Base-by-base conservation (phyloP, 192 early-diverging fungal species). In the Nowakowskiella sp. region DNA sequence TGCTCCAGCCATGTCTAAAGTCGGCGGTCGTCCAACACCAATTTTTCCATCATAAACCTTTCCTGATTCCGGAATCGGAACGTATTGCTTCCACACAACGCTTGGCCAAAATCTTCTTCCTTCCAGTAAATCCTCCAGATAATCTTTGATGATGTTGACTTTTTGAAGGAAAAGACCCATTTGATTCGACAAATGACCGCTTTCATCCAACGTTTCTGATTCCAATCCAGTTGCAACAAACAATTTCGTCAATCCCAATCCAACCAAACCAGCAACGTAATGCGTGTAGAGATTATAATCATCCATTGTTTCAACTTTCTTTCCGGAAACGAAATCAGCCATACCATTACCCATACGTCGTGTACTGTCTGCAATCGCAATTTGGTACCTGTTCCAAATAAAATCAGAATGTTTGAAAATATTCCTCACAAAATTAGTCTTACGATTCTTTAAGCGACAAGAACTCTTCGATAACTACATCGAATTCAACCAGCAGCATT, bases 101-200 rank as follows among this genome's bases (percentile, higher is more conserved):
- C 85, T 80, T 31, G 96, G 96, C 96, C 96, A 99, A 77, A 97
- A 99, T 49, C 81, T 76, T 47, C 96, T 72, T 1, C 87, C 87
- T 33, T 97, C 90, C 13, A 80, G 62, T 45, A 92, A 58, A 57
- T 99, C 96, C 58, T 93, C 90, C 56, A 86, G 67, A 60, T 86
- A 96, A 67, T 99, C 96, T 29, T 95, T 90, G 28, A 88, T 85
- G 46, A 99, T 99, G 65, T 99, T 99, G 31, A 86, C 85, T 76
- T 97, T 97, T 81, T 99, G 96, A 58, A 99, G 72, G 67, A 99
- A 97, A 46, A 90, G 74, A 27, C 96, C 96, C 93, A 99, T 97
- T 31, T 85, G 82, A 68, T 97, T 94, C 55, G 93, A 64, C 29
- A 76, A 49, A 24, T 60, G 39, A 22, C 49, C 22, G 32, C 36